These are phyloP conservation scores for Gastrolobium bilobum DNA, from an alignment of 306 rosid species.

Conservation along the genomic window DNA sequence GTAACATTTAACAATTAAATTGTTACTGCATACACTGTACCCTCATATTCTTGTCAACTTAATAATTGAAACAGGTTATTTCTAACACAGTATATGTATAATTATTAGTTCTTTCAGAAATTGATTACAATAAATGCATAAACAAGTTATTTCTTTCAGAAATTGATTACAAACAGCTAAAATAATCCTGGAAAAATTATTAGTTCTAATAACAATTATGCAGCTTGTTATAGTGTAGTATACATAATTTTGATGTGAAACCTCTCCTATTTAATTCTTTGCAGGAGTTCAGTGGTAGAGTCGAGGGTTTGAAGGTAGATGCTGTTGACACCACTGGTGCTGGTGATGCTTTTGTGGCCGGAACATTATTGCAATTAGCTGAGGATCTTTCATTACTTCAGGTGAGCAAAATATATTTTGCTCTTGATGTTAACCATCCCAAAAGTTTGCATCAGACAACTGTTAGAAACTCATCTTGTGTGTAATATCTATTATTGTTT, in stretches of 20 bases:
- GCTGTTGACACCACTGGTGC: constrained; percentile 97
- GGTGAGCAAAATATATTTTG: constrained; percentile 55
- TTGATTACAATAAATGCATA: too few relatives aligned
- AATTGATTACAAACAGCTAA: neutral
- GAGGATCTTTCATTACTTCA: constrained; percentile 82
- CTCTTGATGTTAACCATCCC: constrained; percentile 12
- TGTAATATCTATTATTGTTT: constrained; percentile 4
- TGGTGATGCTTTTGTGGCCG: constrained; percentile 99
- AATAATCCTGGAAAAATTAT: constrained; percentile 1
- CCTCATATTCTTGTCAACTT: neutral
- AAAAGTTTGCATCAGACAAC: constrained; percentile 9
- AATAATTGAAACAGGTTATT: constrained; percentile 15
- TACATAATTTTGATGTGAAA: constrained; percentile 32
- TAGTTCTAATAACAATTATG: constrained; percentile 24
- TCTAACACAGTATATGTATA: neutral
- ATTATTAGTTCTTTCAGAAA: neutral
- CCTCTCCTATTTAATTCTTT: constrained; percentile 32
- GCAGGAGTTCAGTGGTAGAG: constrained; percentile 92
- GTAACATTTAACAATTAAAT: neutral
- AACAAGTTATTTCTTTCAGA: neutral
- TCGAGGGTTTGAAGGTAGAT: constrained; percentile 81
- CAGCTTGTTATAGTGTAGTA: constrained; percentile 8
- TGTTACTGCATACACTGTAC: constrained; percentile 20
- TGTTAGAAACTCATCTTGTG: neutral
- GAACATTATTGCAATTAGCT: constrained; percentile 82